Evolutionary conservation across 1,284 basidiomycete species (phyloP).

Genomic region (Cutaneotrichosporon arboriforme): DNA sequence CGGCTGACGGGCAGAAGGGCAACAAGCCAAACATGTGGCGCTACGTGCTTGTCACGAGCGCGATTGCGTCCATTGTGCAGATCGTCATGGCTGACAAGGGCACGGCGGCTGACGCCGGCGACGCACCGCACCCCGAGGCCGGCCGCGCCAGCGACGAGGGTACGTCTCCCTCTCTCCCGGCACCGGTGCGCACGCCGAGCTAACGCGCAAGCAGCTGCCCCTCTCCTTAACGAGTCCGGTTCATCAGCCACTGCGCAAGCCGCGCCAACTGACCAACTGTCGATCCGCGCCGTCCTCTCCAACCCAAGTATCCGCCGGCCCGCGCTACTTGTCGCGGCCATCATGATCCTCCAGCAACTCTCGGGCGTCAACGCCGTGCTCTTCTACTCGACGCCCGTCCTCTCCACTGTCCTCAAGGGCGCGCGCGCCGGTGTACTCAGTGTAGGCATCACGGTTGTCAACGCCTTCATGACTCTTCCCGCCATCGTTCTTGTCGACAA

Average conservation of each 20-base stretch:
- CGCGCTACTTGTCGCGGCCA: slow-evolving; percentile 63
- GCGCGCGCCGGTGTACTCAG: slow-evolving; percentile 57
- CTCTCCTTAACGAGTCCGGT: slow-evolving; percentile 16
- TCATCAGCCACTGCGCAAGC: not conserved
- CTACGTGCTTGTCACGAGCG: slow-evolving; percentile 63
- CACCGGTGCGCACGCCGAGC: not conserved
- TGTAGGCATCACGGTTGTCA: slow-evolving; percentile 58
- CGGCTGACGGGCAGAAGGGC: slow-evolving; percentile 28
- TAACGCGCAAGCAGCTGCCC: slow-evolving; percentile 23
- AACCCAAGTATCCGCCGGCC: slow-evolving; percentile 60
- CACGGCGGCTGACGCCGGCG: not conserved
- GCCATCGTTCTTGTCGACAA: slow-evolving; percentile 78
- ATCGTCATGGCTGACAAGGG: slow-evolving; percentile 46
- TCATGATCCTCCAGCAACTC: slow-evolving; percentile 71
- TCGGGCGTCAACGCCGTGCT: slow-evolving; percentile 77
- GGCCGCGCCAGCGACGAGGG: not conserved
- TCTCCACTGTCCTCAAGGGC: slow-evolving; percentile 68
- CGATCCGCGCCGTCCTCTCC: slow-evolving; percentile 45
- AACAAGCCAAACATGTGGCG: slow-evolving; percentile 57
- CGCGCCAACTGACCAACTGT: slow-evolving; percentile 46
- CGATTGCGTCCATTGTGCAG: slow-evolving; percentile 58
- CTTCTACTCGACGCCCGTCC: slow-evolving; percentile 83
- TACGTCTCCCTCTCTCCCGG: not conserved
- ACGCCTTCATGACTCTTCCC: slow-evolving; percentile 70
- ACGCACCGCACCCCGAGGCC: slow-evolving; percentile 3